Evolutionary conservation across 768 basidiomycete genomes (phyloP), one percentile per base, ranked within the genome.

Genomic region (Boletus speciosus): DNA sequence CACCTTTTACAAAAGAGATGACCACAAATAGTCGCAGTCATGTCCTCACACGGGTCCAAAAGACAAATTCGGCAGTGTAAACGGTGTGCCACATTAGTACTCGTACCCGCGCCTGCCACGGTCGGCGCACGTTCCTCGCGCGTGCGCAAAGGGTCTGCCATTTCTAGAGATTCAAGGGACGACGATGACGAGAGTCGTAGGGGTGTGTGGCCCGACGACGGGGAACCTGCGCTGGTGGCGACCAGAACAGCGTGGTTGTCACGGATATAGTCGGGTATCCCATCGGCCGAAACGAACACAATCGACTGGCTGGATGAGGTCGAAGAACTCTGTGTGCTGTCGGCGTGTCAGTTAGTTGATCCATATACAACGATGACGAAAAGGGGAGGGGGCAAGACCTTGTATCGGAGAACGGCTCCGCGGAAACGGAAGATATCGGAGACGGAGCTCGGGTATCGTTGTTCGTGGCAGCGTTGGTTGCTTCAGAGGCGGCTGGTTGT

Each of bases 1-100:
- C 52, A 83, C 83, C 73, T 54, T 51, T 80, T 74, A 59, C 84
- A 85, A 57, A 85, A 85, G 16, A 85, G 60, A 56, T 85, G 84
- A 4, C 84, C 84, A 59, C 84, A 85, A 66, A 81, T 78, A 5
- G 80, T 83, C 21, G 78, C 82, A 3, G 80, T 83, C 42, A 78
- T 74, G 54, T 82, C 76, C 35, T 76, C 73, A 49, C 80, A 81
- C 1, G 76, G 74, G 49, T 83, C 76, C 25, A 69, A 63, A 6
- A 72, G 67, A 57, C 82, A 84, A 1, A 75, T 65, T 27, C 84
- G 75, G 52, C 81, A 84, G 44, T 82, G 77, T 46, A 81, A 61
- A 6, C 64, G 61, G 40, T 61, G 52, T 29, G 43, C 40, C 55
- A 19, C 34, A 2, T 19, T 39, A 34, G 31, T 36, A 3, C 32